phyloP scores from a whole-genome alignment of 2,329 filamentous ascomycete species.

The Dissoconium aciculare region DNA sequence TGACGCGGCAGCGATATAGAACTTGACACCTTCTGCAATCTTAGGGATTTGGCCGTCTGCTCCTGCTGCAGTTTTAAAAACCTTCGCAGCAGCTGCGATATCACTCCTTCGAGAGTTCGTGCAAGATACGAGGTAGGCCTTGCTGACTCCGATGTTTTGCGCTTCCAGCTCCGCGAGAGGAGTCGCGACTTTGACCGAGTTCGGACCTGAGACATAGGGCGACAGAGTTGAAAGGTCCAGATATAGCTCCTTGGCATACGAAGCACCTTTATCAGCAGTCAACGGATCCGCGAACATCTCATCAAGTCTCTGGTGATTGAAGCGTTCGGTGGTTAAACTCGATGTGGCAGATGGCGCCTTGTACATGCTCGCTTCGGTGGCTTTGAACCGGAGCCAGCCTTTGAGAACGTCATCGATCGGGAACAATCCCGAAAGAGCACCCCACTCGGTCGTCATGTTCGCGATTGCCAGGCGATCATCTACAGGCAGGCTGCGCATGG shows the following conservation, averaged over 20 bases:
- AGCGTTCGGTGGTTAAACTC: conserved; percentile 39
- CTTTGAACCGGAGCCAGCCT: conserved; percentile 62
- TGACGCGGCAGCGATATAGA: conserved; percentile 85
- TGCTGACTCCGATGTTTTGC: conserved; percentile 63
- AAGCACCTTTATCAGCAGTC: conserved; percentile 57
- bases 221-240: conserved; percentile 70
- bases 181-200: conserved; percentile 76
- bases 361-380: conserved; percentile 53
- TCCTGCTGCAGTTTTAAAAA: conserved; percentile 64
- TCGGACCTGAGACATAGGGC: conserved; percentile 74
- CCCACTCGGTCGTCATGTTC: conserved; percentile 78
- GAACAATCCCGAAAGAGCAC: conserved; percentile 59
- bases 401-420: conserved; percentile 61
- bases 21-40: conserved; percentile 59
- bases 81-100: conserved; percentile 63
- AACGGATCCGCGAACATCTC: conserved; percentile 53
- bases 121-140: conserved; percentile 78
- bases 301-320: conserved; percentile 61
- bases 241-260: conserved; percentile 71
- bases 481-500: conserved; percentile 54
- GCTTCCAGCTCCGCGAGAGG: conserved; percentile 58
- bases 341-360: conserved; percentile 33
- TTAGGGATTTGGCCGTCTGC: conserved; percentile 50
- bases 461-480: conserved; percentile 59
- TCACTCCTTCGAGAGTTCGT: conserved; percentile 77